A percentile compares a stretch with the other conserved stretches of the same genome.
These are phyloP conservation scores for Sporobolomyces roseus DNA, from an alignment of 768 basidiomycete species.

Conservation along the genomic window DNA sequence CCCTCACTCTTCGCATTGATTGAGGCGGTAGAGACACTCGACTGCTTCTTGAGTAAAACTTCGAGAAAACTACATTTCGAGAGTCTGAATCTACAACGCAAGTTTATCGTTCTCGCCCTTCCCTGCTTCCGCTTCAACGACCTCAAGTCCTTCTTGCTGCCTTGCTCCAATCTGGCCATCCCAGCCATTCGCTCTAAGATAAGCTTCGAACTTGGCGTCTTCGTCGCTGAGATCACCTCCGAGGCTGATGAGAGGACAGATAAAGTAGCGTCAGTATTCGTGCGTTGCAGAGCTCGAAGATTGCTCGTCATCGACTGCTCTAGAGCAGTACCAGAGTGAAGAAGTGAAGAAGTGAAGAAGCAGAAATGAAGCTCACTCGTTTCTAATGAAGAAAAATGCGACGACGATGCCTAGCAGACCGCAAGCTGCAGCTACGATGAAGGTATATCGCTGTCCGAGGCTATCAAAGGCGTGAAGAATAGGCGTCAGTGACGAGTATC, in stretches of 20 bases:
- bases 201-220: conserved; percentile 61
- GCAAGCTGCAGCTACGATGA: conserved; percentile 64
- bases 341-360: not conserved
- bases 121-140: conserved; percentile 5
- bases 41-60: no score
- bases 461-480: conserved; percentile 46
- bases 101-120: not conserved
- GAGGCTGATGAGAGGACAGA: conserved; percentile 16
- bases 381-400: conserved; percentile 66
- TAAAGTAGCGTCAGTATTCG: no score
- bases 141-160: conserved; percentile 49
- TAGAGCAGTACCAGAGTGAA: no score
- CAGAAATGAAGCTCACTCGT: conserved; percentile 44
- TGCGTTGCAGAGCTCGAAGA: no score
- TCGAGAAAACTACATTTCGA: no score
- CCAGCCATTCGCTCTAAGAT: conserved; percentile 64
- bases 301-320: no score
- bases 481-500: not conserved
- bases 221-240: conserved; percentile 62
- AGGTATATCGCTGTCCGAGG: conserved; percentile 59
- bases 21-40: no score
- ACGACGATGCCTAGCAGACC: conserved; percentile 62
- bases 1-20: no score
- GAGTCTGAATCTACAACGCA: not conserved
- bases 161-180: conserved; percentile 60